Base-by-base conservation (phyloP, 129 eudicot genomes). In the Smallanthus sonchifolius region DNA sequence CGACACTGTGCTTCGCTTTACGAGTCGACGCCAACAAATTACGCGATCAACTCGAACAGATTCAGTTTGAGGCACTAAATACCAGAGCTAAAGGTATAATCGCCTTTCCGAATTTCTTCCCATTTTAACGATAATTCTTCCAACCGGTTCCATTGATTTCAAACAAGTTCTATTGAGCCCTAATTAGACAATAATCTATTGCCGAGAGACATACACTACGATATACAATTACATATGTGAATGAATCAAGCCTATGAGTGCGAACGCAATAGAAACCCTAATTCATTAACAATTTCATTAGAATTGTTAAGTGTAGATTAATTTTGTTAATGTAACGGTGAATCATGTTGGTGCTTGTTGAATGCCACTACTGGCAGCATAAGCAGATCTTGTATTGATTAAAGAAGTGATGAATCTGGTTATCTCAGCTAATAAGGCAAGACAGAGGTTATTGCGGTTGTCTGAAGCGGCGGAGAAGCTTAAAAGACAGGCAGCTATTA, bases 401-500 rank as follows among this genome's bases (percentile, higher is more conserved):
- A 79, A 79, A 51, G 30, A 65, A 51, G 67, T 74, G 75, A 74
- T 56, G 75, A 74, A 59, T 67, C 45, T 62, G 72, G 80, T 84
- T 73, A 24, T 57, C 77, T 76, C 92, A 93, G 98, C 97, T 45
- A 90, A 83, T 69, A 93, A 80, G 78, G 95, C 96, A 78, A 86
- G 98, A 77, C 81, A 83, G 78, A 88, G 97, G 79, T 83, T 93
- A 75, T 57, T 93, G 82, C 89, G 98, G 76, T 85, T 93, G 80
- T 93, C 98, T 30, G 97, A 93, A 84, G 91, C 98, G 44, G 98
- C 87, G 70, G 96, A 88, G 80, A 93, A 82, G 77, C 91, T 93
- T 83, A 85, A 84, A 61, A 81, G 86, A 35, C 97, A 88, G 82
- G 98, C 98, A 6, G 87, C 91, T 65, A 64, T 82, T 73, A 75